Conservation (phyloP, 2,329 filamentous ascomycete species). For the Penicillium griseofulvum region DNA sequence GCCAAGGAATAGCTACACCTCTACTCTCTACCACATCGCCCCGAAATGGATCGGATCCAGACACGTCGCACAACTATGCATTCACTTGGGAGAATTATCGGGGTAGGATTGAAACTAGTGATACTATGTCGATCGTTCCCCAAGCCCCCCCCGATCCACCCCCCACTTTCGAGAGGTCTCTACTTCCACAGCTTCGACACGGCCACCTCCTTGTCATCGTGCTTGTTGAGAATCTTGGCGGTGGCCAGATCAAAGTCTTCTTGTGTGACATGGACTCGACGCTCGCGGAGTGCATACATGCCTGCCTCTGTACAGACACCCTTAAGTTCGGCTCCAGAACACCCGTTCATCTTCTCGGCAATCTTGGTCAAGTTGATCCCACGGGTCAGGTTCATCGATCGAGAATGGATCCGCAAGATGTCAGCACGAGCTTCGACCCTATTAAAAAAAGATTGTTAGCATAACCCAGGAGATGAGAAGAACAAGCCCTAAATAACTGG, state of each 20-base stretch:
- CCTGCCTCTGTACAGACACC: slow-evolving; percentile 98
- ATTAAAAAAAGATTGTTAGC: slow-evolving; percentile 19
- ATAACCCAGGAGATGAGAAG: slow-evolving; percentile 1
- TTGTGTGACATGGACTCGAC: slow-evolving; percentile 96
- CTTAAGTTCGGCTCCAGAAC: slow-evolving; percentile 95
- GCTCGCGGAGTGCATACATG: slow-evolving; percentile 95
- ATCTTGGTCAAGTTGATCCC: slow-evolving; percentile 98
- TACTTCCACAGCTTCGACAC: slow-evolving; percentile 40
- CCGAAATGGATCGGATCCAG: not conserved
- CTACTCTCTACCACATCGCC: not conserved
- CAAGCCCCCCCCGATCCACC: not conserved
- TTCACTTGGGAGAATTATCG: slow-evolving; percentile 8
- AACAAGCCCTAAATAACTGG: not conserved
- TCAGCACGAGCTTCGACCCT: slow-evolving; percentile 90
- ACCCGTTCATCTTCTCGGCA: slow-evolving; percentile 99
- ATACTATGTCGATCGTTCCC: slow-evolving; percentile 22
- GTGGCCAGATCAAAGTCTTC: slow-evolving; percentile 98
- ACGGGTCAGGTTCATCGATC: slow-evolving; percentile 97
- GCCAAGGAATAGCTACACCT: not conserved
- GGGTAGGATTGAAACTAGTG: slow-evolving; percentile 24
- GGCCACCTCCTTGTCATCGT: slow-evolving; percentile 86
- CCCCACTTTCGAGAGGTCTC: slow-evolving; percentile 2
- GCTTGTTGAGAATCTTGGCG: slow-evolving; percentile 99
- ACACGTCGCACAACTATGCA: slow-evolving; percentile 11
- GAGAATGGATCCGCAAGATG: slow-evolving; percentile 94